These are phyloP conservation scores for Parietichytrium sp. DNA, from an alignment of 108 stramenopile species.

Conservation along the genomic window DNA sequence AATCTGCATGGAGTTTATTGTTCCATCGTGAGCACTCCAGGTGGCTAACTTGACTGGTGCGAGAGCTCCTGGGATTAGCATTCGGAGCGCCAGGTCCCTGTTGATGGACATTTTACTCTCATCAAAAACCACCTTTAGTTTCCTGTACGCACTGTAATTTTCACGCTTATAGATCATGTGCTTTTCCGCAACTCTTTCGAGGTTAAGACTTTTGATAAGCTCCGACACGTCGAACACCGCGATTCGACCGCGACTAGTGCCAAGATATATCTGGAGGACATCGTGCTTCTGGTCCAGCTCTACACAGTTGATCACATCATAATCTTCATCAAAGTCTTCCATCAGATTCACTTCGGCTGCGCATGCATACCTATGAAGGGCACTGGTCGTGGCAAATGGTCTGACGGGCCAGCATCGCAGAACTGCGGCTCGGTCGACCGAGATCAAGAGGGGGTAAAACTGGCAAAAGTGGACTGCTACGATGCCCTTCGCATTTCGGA, in stretches of 20 bases:
- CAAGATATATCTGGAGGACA: background rate
- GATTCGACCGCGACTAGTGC: background rate
- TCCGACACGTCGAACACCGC: background rate
- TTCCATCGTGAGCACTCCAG: background rate
- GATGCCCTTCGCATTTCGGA: background rate
- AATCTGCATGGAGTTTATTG: background rate
- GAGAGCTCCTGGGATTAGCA: background rate
- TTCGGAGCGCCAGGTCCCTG: background rate
- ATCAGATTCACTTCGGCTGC: background rate
- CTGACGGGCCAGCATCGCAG: background rate
- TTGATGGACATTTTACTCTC: background rate
- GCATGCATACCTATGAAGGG: background rate
- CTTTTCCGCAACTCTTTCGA: background rate
- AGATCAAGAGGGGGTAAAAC: slow-evolving; percentile 35
- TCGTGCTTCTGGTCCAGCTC: background rate
- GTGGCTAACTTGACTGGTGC: background rate
- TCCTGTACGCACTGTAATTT: slow-evolving; percentile 24
- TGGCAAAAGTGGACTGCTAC: slow-evolving; percentile 4
- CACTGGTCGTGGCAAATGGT: background rate
- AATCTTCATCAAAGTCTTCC: background rate
- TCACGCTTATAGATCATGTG: background rate
- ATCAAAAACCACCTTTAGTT: background rate
- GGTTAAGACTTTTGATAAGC: background rate
- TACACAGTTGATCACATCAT: background rate
- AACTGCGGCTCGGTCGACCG: background rate